phyloP scores from a whole-genome alignment of 2,329 filamentous ascomycete genomes.

The Colletotrichum paranaense region DNA sequence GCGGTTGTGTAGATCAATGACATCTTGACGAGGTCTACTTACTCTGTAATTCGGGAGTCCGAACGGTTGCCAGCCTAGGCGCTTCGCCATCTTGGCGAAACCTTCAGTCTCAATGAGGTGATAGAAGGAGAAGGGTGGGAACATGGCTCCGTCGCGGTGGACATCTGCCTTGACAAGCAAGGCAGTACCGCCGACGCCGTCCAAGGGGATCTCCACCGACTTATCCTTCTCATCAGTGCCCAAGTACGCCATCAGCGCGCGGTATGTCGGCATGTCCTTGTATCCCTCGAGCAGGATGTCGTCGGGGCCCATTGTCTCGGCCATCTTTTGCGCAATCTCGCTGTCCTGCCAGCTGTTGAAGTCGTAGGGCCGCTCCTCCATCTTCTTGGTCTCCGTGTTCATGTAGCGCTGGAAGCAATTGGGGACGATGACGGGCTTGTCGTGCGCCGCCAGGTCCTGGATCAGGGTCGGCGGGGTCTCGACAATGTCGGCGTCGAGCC shows the following conservation, averaged over 20 bases:
- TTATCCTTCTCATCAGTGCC: slow-evolving; percentile 66
- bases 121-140: slow-evolving; percentile 95
- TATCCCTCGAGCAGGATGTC: slow-evolving; percentile 96
- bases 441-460: slow-evolving; percentile 87
- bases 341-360: slow-evolving; percentile 99
- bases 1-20: neutral
- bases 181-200: slow-evolving; percentile 94
- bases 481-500: slow-evolving; percentile 92
- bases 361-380: slow-evolving; percentile 88
- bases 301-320: slow-evolving; percentile 83
- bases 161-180: slow-evolving; percentile 96
- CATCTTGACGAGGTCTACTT: slow-evolving; percentile 45
- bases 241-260: slow-evolving; percentile 91
- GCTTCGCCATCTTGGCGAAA: slow-evolving; percentile 95
- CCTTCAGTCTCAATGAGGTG: slow-evolving; percentile 98
- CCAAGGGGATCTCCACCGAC: slow-evolving; percentile 77
- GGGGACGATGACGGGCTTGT: slow-evolving; percentile 92
- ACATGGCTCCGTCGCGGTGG: slow-evolving; percentile 98
- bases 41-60: slow-evolving; percentile 99
- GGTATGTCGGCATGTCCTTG: slow-evolving; percentile 90
- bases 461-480: slow-evolving; percentile 88
- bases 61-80: slow-evolving; percentile 85
- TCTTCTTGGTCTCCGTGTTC: slow-evolving; percentile 74
- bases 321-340: slow-evolving; percentile 79
- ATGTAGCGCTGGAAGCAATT: slow-evolving; percentile 94